A percentile compares a stretch with the other conserved stretches of the same genome.
These are phyloP conservation scores for Beauveria australis DNA, from an alignment of 2,329 filamentous ascomycete genomes.

Conservation along the genomic window DNA sequence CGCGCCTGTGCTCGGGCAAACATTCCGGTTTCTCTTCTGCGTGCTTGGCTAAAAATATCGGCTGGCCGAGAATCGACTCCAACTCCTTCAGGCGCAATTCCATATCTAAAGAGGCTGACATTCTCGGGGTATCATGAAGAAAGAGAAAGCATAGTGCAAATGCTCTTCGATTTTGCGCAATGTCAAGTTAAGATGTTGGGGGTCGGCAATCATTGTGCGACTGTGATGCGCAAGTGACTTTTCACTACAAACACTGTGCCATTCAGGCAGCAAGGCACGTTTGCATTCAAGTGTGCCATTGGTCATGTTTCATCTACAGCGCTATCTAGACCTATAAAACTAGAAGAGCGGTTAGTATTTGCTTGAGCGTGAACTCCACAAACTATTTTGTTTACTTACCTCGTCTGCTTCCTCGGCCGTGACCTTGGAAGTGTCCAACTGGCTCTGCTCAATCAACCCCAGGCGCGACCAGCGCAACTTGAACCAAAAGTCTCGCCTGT, in stretches of 20 bases:
- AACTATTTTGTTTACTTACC: conserved; percentile 27
- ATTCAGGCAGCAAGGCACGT: background rate
- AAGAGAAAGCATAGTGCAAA: too few relatives aligned
- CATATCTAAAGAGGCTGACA: background rate
- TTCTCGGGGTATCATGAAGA: background rate
- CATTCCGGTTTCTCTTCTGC: background rate
- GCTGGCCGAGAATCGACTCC: conserved; percentile 5
- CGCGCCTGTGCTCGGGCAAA: background rate
- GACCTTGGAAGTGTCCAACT: conserved; percentile 57
- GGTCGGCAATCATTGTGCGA: background rate
- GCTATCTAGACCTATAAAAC: conserved; percentile 31
- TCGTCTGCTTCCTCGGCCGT: conserved; percentile 62
- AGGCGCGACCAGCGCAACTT: conserved; percentile 57
- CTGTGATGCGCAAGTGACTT: background rate
- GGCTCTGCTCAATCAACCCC: conserved; percentile 61
- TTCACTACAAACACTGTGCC: background rate
- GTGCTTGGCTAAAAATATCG: background rate
- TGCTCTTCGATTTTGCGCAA: too few relatives aligned
- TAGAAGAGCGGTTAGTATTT: conserved; percentile 20
- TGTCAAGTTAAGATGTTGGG: background rate
- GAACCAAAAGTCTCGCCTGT: conserved; percentile 78
- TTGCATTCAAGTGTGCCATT: background rate
- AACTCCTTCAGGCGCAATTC: background rate
- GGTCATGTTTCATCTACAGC: background rate
- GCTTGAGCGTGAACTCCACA: background rate